Percentiles rank a stretch among this genome's conserved stretches.
Conservation (phyloP, 2,329 filamentous ascomycete species). For the Pseudogymnoascus sp. region DNA sequence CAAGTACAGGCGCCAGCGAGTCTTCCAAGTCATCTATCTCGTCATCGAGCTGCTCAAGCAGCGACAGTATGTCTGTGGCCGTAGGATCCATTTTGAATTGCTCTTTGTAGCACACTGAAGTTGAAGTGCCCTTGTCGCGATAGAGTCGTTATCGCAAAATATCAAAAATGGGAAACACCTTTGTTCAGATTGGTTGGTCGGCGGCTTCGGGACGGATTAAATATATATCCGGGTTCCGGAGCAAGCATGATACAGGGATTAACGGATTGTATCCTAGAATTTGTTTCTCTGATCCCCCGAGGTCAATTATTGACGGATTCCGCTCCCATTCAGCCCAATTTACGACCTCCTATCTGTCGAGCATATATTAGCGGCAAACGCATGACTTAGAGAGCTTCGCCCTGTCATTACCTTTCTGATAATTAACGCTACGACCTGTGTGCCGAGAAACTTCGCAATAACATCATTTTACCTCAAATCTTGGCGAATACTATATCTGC, state of each 20-base stretch:
- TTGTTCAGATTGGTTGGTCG: conserved; percentile 6
- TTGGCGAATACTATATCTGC: conserved; percentile 7
- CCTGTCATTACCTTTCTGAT: conserved; percentile 4
- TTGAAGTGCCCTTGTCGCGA: conserved; percentile 3
- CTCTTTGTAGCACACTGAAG: background rate
- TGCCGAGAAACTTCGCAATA: conserved; percentile 1
- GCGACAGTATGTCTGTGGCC: conserved; percentile 20
- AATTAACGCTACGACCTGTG: background rate
- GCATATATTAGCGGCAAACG: background rate
- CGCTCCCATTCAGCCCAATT: background rate
- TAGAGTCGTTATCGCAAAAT: conserved; percentile 6
- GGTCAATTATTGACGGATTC: conserved; percentile 5
- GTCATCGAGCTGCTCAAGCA: conserved; percentile 52
- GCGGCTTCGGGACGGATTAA: background rate
- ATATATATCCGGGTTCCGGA: background rate
- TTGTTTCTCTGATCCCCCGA: conserved; percentile 8
- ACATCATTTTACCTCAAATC: conserved; percentile 4
- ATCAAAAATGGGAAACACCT: conserved; percentile 7
- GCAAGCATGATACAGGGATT: conserved; percentile 1
- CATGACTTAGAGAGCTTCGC: background rate
- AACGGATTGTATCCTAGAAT: conserved; percentile 6
- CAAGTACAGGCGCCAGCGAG: conserved; percentile 65
- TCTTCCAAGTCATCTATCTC: conserved; percentile 75
- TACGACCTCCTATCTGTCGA: background rate
- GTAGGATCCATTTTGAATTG: conserved; percentile 35